Evolutionary conservation across 805 yeast genomes (phyloP), one percentile per base, ranked within the genome.

Genomic region (Hanseniaspora lindneri): DNA sequence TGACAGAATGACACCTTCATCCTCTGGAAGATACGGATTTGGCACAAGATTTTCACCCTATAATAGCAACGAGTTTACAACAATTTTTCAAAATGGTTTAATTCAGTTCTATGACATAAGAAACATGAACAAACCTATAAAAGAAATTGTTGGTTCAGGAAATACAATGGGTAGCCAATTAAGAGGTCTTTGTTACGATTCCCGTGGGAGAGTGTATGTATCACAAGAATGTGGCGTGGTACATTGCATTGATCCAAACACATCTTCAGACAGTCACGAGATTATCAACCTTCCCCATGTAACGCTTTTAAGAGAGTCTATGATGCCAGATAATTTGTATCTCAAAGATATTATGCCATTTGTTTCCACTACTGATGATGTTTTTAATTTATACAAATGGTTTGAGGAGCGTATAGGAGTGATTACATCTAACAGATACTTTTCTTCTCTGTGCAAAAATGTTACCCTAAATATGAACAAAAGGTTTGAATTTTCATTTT

Each of bases 11-110:
- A 27, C 43, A 4, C 16, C 24, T 4, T 3, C 33, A 17, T 19
- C 24, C 6, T 29, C 34, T 9, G 43, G 43, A 10, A n/a, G 34
- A 17, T 34, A 34, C 20, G 33, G 24, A 5, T 24, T 37, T 37
- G 41, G 41, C 7, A 37, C 41, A 35, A 43, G 25, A 35, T 33
- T 43, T 19, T 33, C 39, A 10, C 47, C 32, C 7, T 14, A 3
- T 5, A 35, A 25, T 25, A 94, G 89, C 19, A 55, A 70, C 46
- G 71, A 77, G 53, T 82, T 88, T 60, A 79, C 92, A 1, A 77
- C 83, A 0, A 79, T 87, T 21, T 86, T 86, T 61, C 95, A 88
- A 63, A 87, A 83, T 59, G 97, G 97, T 6, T 66, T 76, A 19
- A 79, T 89, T 52, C 68, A 79, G 53, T 65, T 88, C 8, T 88